Percentiles rank a stretch among this genome's conserved stretches.
These are phyloP conservation scores for Claviceps sp. DNA, from an alignment of 2,329 filamentous ascomycete genomes.

Conservation along the genomic window DNA sequence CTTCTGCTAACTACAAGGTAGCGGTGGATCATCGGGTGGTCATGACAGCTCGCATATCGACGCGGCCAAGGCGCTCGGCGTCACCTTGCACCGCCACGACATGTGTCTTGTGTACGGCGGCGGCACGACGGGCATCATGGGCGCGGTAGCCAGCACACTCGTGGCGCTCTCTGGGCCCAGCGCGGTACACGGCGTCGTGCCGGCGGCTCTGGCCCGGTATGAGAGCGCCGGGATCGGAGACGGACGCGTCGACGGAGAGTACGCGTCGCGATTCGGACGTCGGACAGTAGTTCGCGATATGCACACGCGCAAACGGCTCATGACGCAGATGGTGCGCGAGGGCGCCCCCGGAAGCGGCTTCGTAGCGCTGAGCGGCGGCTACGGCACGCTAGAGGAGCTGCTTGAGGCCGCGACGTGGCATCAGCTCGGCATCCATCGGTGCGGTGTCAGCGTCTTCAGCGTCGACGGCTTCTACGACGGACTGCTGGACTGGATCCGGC, in stretches of 20 bases:
- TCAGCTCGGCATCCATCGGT: constrained; percentile 77
- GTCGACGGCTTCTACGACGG: constrained; percentile 85
- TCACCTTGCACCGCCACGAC: constrained; percentile 56
- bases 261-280: constrained; percentile 54
- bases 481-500: constrained; percentile 64
- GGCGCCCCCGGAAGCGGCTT: constrained; percentile 76
- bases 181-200: constrained; percentile 84
- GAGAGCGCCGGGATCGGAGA: constrained; percentile 51
- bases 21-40: constrained; percentile 32
- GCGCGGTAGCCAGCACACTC: constrained; percentile 74
- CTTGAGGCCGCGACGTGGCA: constrained; percentile 88
- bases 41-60: constrained; percentile 59
- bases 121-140: constrained; percentile 87
- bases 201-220: constrained; percentile 62
- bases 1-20: neutral
- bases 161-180: constrained; percentile 67
- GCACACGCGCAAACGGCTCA: constrained; percentile 86
- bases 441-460: constrained; percentile 68
- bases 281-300: constrained; percentile 87
- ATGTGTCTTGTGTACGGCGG: constrained; percentile 85
- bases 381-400: constrained; percentile 88
- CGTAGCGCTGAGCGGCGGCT: constrained; percentile 77
- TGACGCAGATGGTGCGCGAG: constrained; percentile 75
- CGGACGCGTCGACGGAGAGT: constrained; percentile 12
- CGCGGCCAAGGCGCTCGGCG: constrained; percentile 62